Percentiles rank a stretch among this genome's conserved stretches.
These are phyloP conservation scores for Paramyrothecium sp. DNA, from an alignment of 2,329 filamentous ascomycete species.

Conservation along the genomic window DNA sequence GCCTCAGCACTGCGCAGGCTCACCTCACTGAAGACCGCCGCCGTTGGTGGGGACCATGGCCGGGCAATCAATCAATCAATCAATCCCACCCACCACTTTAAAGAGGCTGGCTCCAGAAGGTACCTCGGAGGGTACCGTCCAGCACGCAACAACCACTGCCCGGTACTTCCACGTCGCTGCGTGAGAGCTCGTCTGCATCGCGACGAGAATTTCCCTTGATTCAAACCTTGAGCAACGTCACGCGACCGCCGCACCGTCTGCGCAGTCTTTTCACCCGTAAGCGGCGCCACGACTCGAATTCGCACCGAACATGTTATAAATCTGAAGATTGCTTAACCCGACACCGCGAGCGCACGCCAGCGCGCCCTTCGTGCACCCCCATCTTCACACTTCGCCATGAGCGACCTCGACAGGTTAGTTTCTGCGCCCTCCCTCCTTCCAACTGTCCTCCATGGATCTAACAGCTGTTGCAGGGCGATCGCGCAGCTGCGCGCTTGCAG, in stretches of 20 bases:
- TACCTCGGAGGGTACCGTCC: not conserved
- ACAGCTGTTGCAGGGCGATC: conserved; percentile 67
- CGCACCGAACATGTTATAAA: not conserved
- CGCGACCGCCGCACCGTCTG: not conserved
- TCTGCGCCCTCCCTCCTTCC: not conserved
- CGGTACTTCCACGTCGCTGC: not conserved
- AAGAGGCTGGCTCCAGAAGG: too few relatives aligned
- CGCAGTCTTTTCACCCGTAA: not conserved
- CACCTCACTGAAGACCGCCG: too few relatives aligned
- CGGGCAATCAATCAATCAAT: too few relatives aligned
- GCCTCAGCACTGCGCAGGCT: too few relatives aligned
- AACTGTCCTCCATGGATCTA: conserved; percentile 8
- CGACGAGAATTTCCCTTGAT: not conserved
- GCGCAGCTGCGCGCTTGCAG: conserved; percentile 93
- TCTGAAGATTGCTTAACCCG: not conserved
- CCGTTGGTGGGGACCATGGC: too few relatives aligned
- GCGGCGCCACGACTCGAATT: not conserved
- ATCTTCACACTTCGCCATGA: conserved; percentile 54
- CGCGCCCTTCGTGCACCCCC: not conserved
- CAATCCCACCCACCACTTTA: too few relatives aligned
- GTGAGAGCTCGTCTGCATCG: not conserved
- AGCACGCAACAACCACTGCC: not conserved
- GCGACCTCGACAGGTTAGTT: conserved; percentile 84
- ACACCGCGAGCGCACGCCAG: not conserved
- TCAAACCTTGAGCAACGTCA: not conserved